These are phyloP conservation scores for Agaricales sp. DNA, from an alignment of 1,284 basidiomycete species.

Conservation along the genomic window DNA sequence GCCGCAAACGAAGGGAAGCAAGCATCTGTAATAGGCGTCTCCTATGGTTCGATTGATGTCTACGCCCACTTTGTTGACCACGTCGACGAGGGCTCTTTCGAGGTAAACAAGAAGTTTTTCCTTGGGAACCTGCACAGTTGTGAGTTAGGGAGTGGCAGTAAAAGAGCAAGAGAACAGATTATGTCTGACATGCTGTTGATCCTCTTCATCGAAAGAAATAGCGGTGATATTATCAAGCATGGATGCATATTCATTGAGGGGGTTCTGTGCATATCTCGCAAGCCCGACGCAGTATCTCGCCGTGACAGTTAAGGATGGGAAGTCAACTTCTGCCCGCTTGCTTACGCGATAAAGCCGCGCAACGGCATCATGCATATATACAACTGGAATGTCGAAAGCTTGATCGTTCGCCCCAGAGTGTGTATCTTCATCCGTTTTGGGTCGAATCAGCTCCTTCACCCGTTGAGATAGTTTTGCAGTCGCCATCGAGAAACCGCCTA, in stretches of 20 bases:
- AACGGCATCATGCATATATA: constrained; percentile 86
- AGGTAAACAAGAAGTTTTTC: constrained; percentile 80
- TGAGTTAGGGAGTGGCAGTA: constrained; percentile 10
- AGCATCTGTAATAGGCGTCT: constrained; percentile 38
- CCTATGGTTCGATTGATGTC: constrained; percentile 86
- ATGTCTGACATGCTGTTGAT: constrained; percentile 72
- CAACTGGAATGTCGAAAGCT: constrained; percentile 56
- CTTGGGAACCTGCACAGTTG: constrained; percentile 51
- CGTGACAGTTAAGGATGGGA: constrained; percentile 68
- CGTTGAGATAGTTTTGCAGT: constrained; percentile 65
- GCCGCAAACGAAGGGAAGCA: constrained; percentile 91
- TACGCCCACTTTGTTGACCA: constrained; percentile 88
- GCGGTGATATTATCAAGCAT: constrained; percentile 76
- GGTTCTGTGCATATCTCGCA: constrained; percentile 90
- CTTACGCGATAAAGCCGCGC: constrained; percentile 93
- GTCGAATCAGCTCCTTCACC: constrained; percentile 44
- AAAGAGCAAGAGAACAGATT: constrained; percentile 2
- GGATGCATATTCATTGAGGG: constrained; percentile 88
- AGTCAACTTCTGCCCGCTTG: constrained; percentile 79
- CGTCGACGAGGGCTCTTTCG: constrained; percentile 84
- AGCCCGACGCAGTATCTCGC: constrained; percentile 94
- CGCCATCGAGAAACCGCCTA: constrained; percentile 82
- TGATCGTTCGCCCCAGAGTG: constrained; percentile 23
- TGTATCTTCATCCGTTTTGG: constrained; percentile 8
- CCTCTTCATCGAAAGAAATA: constrained; percentile 74